Conservation (phyloP, 192 early-diverging fungal species). For the Diversispora eburnea region DNA sequence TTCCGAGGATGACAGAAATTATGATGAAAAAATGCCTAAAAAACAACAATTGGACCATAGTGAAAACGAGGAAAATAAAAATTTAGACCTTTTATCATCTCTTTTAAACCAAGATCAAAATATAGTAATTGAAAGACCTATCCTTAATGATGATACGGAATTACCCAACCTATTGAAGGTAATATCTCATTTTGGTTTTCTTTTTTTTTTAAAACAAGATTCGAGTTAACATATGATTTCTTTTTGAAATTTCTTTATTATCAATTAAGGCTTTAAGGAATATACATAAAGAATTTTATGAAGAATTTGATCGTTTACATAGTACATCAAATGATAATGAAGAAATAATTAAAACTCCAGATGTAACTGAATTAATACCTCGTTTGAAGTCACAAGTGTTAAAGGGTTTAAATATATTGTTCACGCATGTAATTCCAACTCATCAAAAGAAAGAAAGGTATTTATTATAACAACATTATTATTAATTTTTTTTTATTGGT, state of each 20-base stretch:
- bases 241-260: background rate
- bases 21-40: background rate
- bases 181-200: background rate
- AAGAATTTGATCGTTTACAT: slow-evolving; percentile 32
- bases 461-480: background rate
- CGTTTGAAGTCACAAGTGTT: slow-evolving; percentile 62
- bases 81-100: background rate
- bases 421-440: slow-evolving; percentile 79
- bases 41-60: background rate
- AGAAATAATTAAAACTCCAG: slow-evolving; percentile 21
- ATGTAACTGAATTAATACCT: slow-evolving; percentile 38
- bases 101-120: background rate
- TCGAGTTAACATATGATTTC: background rate
- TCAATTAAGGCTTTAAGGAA: slow-evolving; percentile 52
- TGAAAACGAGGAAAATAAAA: slow-evolving; percentile 3
- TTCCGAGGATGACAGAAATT: background rate
- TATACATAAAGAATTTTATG: slow-evolving; percentile 72
- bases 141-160: slow-evolving; percentile 15
- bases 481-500: background rate
- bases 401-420: slow-evolving; percentile 64
- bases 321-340: background rate
- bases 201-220: background rate
- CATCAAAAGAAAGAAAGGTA: slow-evolving; percentile 38
- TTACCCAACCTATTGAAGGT: slow-evolving; percentile 4
- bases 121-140: background rate